phyloP scores from a whole-genome alignment of 139 green algal species.

The Trebouxia sp. region DNA sequence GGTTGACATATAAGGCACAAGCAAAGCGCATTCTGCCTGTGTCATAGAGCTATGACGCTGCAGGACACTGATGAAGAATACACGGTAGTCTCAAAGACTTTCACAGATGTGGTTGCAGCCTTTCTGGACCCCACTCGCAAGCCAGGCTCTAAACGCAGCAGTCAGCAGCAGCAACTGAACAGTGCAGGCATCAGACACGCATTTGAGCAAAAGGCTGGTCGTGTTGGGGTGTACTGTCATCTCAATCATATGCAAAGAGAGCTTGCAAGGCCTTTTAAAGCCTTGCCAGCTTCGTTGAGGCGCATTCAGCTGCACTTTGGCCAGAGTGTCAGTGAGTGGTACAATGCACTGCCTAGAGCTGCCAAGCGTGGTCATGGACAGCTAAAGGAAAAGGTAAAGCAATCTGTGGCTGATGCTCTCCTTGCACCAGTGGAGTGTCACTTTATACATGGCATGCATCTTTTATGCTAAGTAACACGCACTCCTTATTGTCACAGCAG shows the following conservation, averaged over 20 bases:
- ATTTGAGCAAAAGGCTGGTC: background rate
- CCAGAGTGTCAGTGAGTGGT: constrained; percentile 10
- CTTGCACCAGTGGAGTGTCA: background rate
- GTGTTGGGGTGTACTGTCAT: background rate
- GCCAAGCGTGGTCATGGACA: constrained; percentile 7
- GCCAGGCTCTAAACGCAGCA: background rate
- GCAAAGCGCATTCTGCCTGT: background rate
- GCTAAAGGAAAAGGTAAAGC: constrained; percentile 2
- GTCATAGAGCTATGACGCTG: too few relatives aligned
- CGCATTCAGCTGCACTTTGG: constrained; percentile 13
- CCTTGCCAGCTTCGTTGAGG: background rate
- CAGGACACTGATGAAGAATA: background rate
- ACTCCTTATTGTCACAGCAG: background rate
- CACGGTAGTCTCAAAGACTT: background rate
- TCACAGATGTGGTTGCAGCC: background rate
- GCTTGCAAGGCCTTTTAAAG: background rate
- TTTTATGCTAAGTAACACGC: background rate
- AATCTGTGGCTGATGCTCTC: background rate
- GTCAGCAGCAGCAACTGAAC: background rate
- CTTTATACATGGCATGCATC: background rate
- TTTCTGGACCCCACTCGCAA: background rate
- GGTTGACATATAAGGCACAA: too few relatives aligned
- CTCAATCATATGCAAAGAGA: background rate
- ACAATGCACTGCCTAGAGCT: constrained; percentile 1
- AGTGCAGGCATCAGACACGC: background rate